These are phyloP conservation scores for Alternaria novae-zelandiae DNA, from an alignment of 2,329 filamentous ascomycete species.

Conservation along the genomic window DNA sequence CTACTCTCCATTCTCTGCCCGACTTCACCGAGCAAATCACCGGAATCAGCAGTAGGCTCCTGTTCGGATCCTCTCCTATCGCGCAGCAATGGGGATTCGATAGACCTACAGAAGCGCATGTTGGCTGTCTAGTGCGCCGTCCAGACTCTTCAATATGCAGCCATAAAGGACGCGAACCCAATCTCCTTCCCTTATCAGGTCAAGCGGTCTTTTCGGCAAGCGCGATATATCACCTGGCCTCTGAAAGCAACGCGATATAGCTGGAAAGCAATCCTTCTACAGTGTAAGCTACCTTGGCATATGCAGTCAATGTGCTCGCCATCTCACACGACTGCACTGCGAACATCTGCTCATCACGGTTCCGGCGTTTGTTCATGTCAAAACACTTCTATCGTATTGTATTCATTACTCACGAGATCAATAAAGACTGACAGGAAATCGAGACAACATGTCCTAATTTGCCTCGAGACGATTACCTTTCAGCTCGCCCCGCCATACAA, in stretches of 20 bases:
- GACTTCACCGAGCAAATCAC: slow-evolving; percentile 9
- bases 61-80: not conserved
- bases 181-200: slow-evolving; percentile 21
- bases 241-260: not conserved
- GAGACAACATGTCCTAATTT: not conserved
- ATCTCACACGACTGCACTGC: not conserved
- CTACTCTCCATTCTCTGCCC: slow-evolving; percentile 1
- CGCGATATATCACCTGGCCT: not conserved
- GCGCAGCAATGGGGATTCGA: slow-evolving; percentile 3
- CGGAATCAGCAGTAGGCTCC: not conserved
- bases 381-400: fast-evolving
- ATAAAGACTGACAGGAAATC: not conserved
- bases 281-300: not conserved
- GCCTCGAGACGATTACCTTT: not conserved
- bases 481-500: not conserved
- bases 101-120: slow-evolving; percentile 5
- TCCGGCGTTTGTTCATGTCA: not conserved
- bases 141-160: slow-evolving; percentile 23
- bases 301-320: not conserved
- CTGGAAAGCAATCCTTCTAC: not conserved
- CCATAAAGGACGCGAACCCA: slow-evolving; percentile 4
- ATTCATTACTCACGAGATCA: not conserved
- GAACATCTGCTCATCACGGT: not conserved
- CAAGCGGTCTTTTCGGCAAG: slow-evolving; percentile 9
- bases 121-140: slow-evolving; percentile 21